These are phyloP conservation scores for Ananas comosus DNA, from an alignment of 176 grass and related monocot species.

Conservation along the genomic window DNA sequence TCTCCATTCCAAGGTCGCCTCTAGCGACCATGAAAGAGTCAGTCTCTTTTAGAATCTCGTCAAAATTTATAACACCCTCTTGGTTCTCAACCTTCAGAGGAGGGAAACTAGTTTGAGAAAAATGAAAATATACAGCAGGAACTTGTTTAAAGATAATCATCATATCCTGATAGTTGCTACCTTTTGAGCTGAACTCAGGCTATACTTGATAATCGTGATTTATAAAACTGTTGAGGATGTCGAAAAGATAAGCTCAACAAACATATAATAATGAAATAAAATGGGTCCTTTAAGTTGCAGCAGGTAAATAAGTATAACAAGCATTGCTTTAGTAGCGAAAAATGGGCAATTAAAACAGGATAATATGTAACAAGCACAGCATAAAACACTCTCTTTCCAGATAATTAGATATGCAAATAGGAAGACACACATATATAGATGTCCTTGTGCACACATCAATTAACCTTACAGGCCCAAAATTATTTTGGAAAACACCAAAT, in stretches of 20 bases:
- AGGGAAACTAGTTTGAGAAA: neutral
- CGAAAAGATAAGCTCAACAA: neutral
- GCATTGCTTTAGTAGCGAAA: no score
- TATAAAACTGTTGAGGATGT: neutral
- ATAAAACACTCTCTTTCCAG: no score
- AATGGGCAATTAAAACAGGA: neutral
- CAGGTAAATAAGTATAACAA: no score
- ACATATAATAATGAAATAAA: neutral
- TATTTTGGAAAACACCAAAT: neutral
- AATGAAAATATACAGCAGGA: neutral
- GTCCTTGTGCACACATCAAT: neutral
- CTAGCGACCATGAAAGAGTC: conserved; percentile 6
- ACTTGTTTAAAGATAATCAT: no score
- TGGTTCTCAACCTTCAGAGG: conserved; percentile 3
- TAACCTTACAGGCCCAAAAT: neutral
- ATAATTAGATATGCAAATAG: neutral
- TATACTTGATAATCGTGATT: neutral
- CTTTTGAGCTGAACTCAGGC: neutral
- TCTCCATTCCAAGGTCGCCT: conserved; percentile 13
- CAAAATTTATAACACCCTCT: conserved; percentile 8
- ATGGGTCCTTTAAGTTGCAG: neutral
- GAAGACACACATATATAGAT: neutral
- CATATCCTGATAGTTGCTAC: neutral
- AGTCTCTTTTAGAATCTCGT: conserved; percentile 5
- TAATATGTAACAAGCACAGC: neutral